A percentile compares a stretch with the other conserved stretches of the same genome.
phyloP scores from a whole-genome alignment of 2,329 filamentous ascomycete species.

The Paecilomyces niveus region DNA sequence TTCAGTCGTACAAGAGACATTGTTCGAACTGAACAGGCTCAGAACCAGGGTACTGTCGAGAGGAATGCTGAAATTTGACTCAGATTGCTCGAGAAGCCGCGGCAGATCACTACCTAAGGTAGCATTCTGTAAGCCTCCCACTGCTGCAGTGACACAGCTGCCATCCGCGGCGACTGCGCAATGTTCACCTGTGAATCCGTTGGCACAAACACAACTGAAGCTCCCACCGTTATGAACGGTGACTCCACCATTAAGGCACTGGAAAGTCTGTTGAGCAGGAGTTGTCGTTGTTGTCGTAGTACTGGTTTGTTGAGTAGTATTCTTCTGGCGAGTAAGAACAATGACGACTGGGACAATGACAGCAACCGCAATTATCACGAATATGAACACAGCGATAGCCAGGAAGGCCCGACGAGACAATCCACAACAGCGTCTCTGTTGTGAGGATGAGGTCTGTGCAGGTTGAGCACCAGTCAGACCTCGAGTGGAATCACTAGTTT shows the following conservation, averaged over 20 bases:
- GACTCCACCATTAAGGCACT: conserved; percentile 74
- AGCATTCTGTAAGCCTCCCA: conserved; percentile 52
- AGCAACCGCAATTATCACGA: conserved; percentile 71
- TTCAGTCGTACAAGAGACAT: conserved; percentile 73
- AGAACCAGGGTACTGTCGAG: conserved; percentile 64
- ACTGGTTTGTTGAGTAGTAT: conserved; percentile 25
- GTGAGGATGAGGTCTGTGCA: conserved; percentile 12
- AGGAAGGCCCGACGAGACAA: conserved; percentile 74
- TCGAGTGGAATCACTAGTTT: conserved; percentile 14
- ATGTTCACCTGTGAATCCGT: conserved; percentile 67
- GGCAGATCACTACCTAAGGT: conserved; percentile 77
- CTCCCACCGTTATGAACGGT: conserved; percentile 60
- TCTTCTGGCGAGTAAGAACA: conserved; percentile 50
- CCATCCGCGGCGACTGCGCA: conserved; percentile 47
- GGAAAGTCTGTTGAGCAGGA: conserved; percentile 54
- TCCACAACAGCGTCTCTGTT: conserved; percentile 68
- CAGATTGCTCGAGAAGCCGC: conserved; percentile 59
- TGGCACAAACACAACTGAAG: conserved; percentile 83
- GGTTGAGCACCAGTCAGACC: neutral
- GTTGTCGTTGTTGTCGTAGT: conserved; percentile 18
- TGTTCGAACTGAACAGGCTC: conserved; percentile 65
- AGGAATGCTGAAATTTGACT: conserved; percentile 66
- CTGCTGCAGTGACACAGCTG: conserved; percentile 47
- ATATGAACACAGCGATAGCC: conserved; percentile 54
- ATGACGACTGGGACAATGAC: conserved; percentile 68